Base-by-base conservation (phyloP, 2,329 filamentous ascomycete genomes). In the Beauveria brongniartii region DNA sequence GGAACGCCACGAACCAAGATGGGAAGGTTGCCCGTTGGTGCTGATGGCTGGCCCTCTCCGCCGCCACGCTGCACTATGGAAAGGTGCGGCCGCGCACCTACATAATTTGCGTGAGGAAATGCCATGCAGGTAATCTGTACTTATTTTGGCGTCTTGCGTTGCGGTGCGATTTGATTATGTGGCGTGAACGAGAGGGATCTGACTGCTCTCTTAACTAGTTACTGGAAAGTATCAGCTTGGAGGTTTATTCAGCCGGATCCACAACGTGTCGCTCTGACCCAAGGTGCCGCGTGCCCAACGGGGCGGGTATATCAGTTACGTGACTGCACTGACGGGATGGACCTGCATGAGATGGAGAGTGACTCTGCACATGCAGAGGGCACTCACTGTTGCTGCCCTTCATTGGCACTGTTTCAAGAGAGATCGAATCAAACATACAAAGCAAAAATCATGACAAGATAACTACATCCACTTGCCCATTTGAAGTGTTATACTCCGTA, bases 1-100 rank as follows among this genome's bases (percentile, higher is more conserved):
- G 56, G 30, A 52, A 40, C 47, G 56, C 56, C 56, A 59, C 37
- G 22, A 18, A 43, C 47, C 56, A 46, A 59, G 22, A 51, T 44
- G 37, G 56, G 56, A 52, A 52, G 56, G 56, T 52, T 59, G 47
- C 46, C 56, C 56, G 56, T 59, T 40, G 53, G 53, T 51, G 55
- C 30, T 43, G 47, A 51, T 58, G 47, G 47, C 34, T 44, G 43
- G 55, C 28, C 20, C 24, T 22, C 44, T 57, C 16, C 14, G 20
- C 46, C 30, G 43, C 55, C 44, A 43, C 52, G 26, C 12, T 24
- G 18, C 18, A 20, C 8, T 4, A 6, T 51, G 48, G 48, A 20
- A 18, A 9, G 10, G 44, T n/a, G 9, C 20, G 18, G 26, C 37
- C 10, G 30, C 26, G 40, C 52, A 44, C 37, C 2, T 37, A 37